Base-by-base conservation (phyloP, 805 yeast genomes). In the Ogataea saltuana region DNA sequence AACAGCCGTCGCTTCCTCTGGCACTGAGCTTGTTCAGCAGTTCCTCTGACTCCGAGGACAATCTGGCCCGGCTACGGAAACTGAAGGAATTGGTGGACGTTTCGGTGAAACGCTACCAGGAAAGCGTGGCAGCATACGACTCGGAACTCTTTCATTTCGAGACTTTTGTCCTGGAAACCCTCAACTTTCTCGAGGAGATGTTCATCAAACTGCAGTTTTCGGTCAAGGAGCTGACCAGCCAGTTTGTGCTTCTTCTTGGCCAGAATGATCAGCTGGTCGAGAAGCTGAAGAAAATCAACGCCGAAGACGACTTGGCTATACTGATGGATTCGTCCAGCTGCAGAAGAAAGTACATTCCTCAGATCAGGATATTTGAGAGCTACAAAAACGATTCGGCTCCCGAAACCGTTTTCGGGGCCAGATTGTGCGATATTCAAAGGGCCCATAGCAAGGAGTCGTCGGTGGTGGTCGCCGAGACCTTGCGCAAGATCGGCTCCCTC, bases 341-440 rank as follows among this genome's bases (percentile, higher is more conserved):
- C 25, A 48, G 29, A 23, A 34, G 39, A 4, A 51, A 51, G 33
- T 51, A 22, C 22, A 6, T 42, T 3, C 34, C 49, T 1, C 23
- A 29, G 7, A 35, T 39, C 4, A 27, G 21, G 16, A 42, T 42
- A 8, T 51, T 51, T 42, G 51, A 51, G 38, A 41, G 42, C 37
- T 51, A 49, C 35, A 39, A 44, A n/a, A 29, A 33, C 26, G 49
- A 39, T 4, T 11, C 32, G 16, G 18, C 9, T 9, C 33, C 46
- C 17, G 41, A 34, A 23, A 41, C 48, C 4, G 23, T 49, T 11
- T 51, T 51, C 40, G 55, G 53, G 6, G 51, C 44, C 13, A 36
- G 41, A 11, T 30, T 51, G 15, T 33, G 33, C 20, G 34, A 44
- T 7, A 12, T 51, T 19, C 39, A 42, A 16, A 31, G 31, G 10